These are phyloP conservation scores for Trichothecium sympodiale DNA, from an alignment of 2,329 filamentous ascomycete genomes.

Conservation along the genomic window DNA sequence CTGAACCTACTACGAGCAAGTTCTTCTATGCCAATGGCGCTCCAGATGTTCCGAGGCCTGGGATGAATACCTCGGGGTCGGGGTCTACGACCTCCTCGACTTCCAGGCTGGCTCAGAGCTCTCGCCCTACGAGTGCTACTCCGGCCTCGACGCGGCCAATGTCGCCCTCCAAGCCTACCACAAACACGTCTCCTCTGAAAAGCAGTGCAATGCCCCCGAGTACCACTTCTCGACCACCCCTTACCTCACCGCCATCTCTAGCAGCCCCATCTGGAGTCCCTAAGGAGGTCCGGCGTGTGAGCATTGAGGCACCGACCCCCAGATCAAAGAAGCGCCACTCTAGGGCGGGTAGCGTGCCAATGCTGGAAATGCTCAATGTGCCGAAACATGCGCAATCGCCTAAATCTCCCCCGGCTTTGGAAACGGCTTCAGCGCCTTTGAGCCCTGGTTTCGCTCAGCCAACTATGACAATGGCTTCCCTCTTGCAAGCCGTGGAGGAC, in stretches of 20 bases:
- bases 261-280: conserved; percentile 15
- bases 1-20: conserved; percentile 40
- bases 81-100: conserved; percentile 34
- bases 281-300: conserved; percentile 27
- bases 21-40: conserved; percentile 68
- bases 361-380: conserved; percentile 23
- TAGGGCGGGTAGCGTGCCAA: conserved; percentile 27
- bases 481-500: conserved; percentile 45
- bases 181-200: conserved; percentile 9
- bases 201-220: conserved; percentile 10
- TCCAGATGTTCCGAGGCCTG: conserved; percentile 33
- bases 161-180: conserved; percentile 37
- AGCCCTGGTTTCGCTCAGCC: conserved; percentile 18
- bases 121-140: conserved; percentile 15
- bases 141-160: conserved; percentile 27
- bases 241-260: conserved; percentile 25
- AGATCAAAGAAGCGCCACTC: conserved; percentile 24
- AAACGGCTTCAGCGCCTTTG: conserved; percentile 25
- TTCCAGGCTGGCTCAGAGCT: conserved; percentile 28
- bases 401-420: conserved; percentile 12
- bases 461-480: conserved; percentile 40
- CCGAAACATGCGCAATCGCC: conserved; percentile 12
- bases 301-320: conserved; percentile 25
- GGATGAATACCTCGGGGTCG: conserved; percentile 25
- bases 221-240: conserved; percentile 17